phyloP scores from a whole-genome alignment of 768 basidiomycete species.

The Dentipellis fragilis region DNA sequence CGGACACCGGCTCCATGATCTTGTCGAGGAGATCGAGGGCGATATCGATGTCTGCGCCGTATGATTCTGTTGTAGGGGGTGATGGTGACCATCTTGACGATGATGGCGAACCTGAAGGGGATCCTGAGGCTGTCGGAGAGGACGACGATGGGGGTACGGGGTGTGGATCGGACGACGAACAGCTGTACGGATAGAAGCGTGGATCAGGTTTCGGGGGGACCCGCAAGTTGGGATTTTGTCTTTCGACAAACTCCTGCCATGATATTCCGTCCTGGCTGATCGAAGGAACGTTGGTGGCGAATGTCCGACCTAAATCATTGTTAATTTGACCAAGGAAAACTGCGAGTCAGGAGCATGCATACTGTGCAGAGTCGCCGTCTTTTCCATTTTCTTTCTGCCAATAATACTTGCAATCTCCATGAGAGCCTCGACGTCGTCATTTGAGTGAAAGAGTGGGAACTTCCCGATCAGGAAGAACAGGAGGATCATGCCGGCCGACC shows the following conservation, averaged over 20 bases:
- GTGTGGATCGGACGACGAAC: slow-evolving; percentile 18
- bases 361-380: slow-evolving; percentile 85
- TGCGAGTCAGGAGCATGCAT: slow-evolving; percentile 6
- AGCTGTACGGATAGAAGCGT: slow-evolving; percentile 43
- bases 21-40: slow-evolving; percentile 71
- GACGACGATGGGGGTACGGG: slow-evolving; percentile 16
- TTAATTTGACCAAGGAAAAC: neutral
- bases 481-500: slow-evolving; percentile 89
- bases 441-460: slow-evolving; percentile 90
- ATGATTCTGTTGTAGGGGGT: slow-evolving; percentile 26
- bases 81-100: slow-evolving; percentile 14
- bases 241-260: slow-evolving; percentile 68
- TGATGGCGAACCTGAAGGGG: slow-evolving; percentile 14
- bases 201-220: slow-evolving; percentile 40
- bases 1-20: slow-evolving; percentile 69
- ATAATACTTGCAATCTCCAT: slow-evolving; percentile 90
- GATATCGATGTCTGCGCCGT: slow-evolving; percentile 44
- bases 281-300: slow-evolving; percentile 83
- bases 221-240: slow-evolving; percentile 63
- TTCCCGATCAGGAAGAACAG: slow-evolving; percentile 88
- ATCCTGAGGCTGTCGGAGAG: slow-evolving; percentile 13
- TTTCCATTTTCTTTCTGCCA: slow-evolving; percentile 76
- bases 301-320: slow-evolving; percentile 59
- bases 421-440: slow-evolving; percentile 88
- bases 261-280: slow-evolving; percentile 54